Conservation (phyloP, 2,329 filamentous ascomycete species). For the Gremmenia infestans region DNA sequence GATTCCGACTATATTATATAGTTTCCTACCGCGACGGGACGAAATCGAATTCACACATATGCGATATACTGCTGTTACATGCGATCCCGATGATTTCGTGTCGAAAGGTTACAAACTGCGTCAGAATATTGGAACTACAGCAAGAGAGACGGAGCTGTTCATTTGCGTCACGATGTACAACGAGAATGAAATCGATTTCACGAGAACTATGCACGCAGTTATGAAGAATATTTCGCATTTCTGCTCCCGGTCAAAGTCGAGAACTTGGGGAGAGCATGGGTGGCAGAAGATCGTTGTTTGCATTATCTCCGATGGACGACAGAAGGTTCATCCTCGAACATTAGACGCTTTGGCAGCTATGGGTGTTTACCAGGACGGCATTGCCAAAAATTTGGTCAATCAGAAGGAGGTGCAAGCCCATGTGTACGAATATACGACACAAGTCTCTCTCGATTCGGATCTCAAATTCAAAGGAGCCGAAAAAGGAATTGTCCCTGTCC, state of each 20-base stretch:
- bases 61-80: slow-evolving; percentile 98
- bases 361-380: slow-evolving; percentile 96
- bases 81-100: slow-evolving; percentile 91
- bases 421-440: slow-evolving; percentile 98
- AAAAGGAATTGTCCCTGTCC: slow-evolving; percentile 96
- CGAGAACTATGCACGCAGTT: slow-evolving; percentile 95
- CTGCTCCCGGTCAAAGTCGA: slow-evolving; percentile 83
- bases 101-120: slow-evolving; percentile 85
- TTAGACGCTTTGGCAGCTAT: slow-evolving; percentile 93
- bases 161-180: slow-evolving; percentile 99
- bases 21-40: slow-evolving; percentile 87
- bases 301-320: slow-evolving; percentile 89
- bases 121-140: slow-evolving; percentile 78
- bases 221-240: slow-evolving; percentile 99
- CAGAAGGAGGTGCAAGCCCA: slow-evolving; percentile 92
- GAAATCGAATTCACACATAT: slow-evolving; percentile 98
- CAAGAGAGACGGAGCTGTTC: slow-evolving; percentile 89
- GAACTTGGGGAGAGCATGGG: slow-evolving; percentile 93
- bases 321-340: slow-evolving; percentile 88
- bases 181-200: slow-evolving; percentile 94
- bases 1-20: slow-evolving; percentile 96
- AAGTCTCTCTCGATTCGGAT: slow-evolving; percentile 91
- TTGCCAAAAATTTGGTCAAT: slow-evolving; percentile 98
- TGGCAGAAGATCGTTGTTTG: slow-evolving; percentile 99
- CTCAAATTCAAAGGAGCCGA: slow-evolving; percentile 99